Percentiles rank a stretch among this genome's conserved stretches.
phyloP scores from a whole-genome alignment of 208 protist genomes.

The Trypanosoma rangeli region DNA sequence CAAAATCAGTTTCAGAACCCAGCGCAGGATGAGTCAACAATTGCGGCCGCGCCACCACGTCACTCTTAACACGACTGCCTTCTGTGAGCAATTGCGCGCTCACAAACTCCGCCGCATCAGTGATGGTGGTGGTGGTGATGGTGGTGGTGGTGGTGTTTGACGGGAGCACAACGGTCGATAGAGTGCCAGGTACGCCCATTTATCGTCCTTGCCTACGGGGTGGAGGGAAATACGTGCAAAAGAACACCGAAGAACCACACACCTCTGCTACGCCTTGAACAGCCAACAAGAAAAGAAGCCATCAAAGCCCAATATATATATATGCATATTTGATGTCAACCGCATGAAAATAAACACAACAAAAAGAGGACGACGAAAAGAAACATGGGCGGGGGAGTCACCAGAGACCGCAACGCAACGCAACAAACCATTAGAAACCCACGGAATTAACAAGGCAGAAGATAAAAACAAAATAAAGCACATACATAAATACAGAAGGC shows the following conservation, averaged over 20 bases:
- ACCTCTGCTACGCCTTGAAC: background rate
- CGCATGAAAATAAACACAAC: too few relatives aligned
- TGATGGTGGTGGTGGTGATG: background rate
- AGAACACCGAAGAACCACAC: background rate
- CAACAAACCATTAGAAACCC: too few relatives aligned
- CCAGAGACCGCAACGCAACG: too few relatives aligned
- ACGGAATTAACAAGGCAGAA: background rate
- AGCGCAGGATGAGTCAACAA: background rate
- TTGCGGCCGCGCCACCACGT: background rate
- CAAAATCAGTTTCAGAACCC: background rate
- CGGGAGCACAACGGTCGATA: background rate
- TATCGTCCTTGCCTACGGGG: conserved; percentile 12
- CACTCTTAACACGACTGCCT: background rate
- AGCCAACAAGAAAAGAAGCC: conserved; percentile 1
- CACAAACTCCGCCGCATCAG: background rate
- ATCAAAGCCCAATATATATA: too few relatives aligned
- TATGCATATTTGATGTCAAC: too few relatives aligned
- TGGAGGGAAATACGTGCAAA: conserved; percentile 21
- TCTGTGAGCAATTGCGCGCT: background rate
- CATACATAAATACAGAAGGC: background rate
- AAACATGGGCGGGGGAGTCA: too few relatives aligned
- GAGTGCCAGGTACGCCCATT: conserved; percentile 30
- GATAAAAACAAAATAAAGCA: conserved; percentile 7
- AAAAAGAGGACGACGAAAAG: background rate
- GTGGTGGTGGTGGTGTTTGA: conserved; percentile 31